Evolutionary conservation across 306 rosid genomes (phyloP).

Genomic region (Rosa persica): DNA sequence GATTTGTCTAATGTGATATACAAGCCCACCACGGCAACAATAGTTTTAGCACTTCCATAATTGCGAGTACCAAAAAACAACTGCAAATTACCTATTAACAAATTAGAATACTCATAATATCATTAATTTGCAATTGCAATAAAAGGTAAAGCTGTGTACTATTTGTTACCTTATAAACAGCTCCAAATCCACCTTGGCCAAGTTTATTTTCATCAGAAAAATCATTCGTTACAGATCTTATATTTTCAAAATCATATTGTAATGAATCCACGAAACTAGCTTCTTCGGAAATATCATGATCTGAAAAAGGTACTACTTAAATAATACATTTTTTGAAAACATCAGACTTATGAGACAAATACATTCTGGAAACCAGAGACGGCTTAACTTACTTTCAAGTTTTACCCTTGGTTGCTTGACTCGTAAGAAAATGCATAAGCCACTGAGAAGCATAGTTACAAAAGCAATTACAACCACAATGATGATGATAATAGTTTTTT

Average conservation of each 20-base stretch:
- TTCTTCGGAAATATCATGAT: neutral
- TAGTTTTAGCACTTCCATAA: too few species aligned
- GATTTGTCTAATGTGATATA: too few species aligned
- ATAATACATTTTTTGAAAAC: neutral
- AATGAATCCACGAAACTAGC: neutral
- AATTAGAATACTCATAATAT: too few species aligned
- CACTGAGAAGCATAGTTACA: neutral
- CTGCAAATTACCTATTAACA: too few species aligned
- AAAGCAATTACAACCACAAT: neutral
- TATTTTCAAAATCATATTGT: conserved; percentile 3
- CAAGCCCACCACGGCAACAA: too few species aligned
- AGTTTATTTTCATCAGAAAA: neutral
- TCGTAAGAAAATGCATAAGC: neutral
- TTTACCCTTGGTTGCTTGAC: neutral
- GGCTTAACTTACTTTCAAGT: neutral
- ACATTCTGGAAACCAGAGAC: neutral
- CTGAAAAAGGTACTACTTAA: neutral
- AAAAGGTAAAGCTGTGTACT: too few species aligned
- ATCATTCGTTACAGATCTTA: neutral
- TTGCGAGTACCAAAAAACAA: too few species aligned
- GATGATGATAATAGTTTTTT: neutral
- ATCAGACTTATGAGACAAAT: neutral
- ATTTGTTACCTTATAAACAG: neutral
- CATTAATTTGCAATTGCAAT: neutral
- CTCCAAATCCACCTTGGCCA: conserved; percentile 1